These are phyloP conservation scores for Phytophthora sansomeana DNA, from an alignment of 352 stramenopile genomes.

Conservation along the genomic window DNA sequence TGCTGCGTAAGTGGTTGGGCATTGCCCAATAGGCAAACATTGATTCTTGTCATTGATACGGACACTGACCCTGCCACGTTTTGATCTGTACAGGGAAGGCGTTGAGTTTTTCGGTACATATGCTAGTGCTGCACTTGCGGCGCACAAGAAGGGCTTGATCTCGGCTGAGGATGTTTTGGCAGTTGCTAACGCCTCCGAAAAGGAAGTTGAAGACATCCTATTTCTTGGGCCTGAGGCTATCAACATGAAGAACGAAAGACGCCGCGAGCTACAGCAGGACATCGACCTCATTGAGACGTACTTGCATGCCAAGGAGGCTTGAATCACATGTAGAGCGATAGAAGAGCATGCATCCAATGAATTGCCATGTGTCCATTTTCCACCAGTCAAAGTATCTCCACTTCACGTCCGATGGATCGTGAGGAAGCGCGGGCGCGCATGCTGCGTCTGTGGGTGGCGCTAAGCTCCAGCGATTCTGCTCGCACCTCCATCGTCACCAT, in stretches of 20 bases:
- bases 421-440: slow-evolving; percentile 61
- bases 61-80: background rate
- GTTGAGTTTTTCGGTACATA: slow-evolving; percentile 84
- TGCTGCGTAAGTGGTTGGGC: slow-evolving; percentile 52
- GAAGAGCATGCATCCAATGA: slow-evolving; percentile 34
- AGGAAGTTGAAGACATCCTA: slow-evolving; percentile 56
- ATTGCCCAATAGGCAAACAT: too few species aligned
- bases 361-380: slow-evolving; percentile 4
- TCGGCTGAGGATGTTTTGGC: slow-evolving; percentile 55
- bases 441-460: slow-evolving; percentile 59
- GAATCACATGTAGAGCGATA: background rate
- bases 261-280: slow-evolving; percentile 53
- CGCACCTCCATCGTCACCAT: slow-evolving; percentile 60
- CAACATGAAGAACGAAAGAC: slow-evolving; percentile 48
- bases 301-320: slow-evolving; percentile 21
- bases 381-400: slow-evolving; percentile 2
- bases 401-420: slow-evolving; percentile 31
- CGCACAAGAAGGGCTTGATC: slow-evolving; percentile 70
- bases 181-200: slow-evolving; percentile 47
- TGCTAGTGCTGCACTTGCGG: slow-evolving; percentile 59
- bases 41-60: too few species aligned
- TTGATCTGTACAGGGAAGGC: slow-evolving; percentile 53
- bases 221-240: slow-evolving; percentile 55
- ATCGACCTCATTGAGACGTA: slow-evolving; percentile 36
- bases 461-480: slow-evolving; percentile 26